These are phyloP conservation scores for Talinum fruticosum DNA, from an alignment of 148 eudicot genomes.

Conservation along the genomic window DNA sequence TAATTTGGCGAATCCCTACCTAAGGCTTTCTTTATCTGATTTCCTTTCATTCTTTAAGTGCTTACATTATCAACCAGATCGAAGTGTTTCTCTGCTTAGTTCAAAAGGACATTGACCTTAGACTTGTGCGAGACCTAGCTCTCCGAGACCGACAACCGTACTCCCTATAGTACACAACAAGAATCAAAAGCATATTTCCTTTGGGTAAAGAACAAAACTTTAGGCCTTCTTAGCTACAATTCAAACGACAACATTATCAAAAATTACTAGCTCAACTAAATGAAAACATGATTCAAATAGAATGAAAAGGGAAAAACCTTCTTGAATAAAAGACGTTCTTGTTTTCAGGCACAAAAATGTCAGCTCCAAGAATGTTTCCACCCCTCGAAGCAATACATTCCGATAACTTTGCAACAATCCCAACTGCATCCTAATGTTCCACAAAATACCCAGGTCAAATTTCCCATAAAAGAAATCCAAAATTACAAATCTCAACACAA, in stretches of 20 bases:
- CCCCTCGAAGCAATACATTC: slow-evolving; percentile 81
- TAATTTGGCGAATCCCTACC: too few species aligned
- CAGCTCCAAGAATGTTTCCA: slow-evolving; percentile 83
- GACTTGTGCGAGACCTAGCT: too few species aligned
- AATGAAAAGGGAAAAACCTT: slow-evolving; percentile 45
- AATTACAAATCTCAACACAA: background rate
- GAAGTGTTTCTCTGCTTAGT: too few species aligned
- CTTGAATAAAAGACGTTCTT: slow-evolving; percentile 82
- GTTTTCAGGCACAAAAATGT: slow-evolving; percentile 79
- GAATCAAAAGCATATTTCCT: background rate
- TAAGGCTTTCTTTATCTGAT: too few species aligned
- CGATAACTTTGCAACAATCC: slow-evolving; percentile 83
- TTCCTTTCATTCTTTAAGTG: too few species aligned
- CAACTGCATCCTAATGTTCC: slow-evolving; percentile 62
- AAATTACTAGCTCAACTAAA: background rate
- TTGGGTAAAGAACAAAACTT: background rate
- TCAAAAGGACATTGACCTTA: too few species aligned
- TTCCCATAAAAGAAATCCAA: background rate
- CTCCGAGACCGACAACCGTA: too few species aligned
- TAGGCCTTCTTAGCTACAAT: background rate
- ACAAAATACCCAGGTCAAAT: slow-evolving; percentile 7
- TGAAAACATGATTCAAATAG: background rate
- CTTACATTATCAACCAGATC: too few species aligned
- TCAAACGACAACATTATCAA: background rate
- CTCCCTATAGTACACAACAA: too few species aligned